These are phyloP conservation scores for Cucurbita argyrosperma DNA, from an alignment of 306 rosid genomes.

Conservation along the genomic window DNA sequence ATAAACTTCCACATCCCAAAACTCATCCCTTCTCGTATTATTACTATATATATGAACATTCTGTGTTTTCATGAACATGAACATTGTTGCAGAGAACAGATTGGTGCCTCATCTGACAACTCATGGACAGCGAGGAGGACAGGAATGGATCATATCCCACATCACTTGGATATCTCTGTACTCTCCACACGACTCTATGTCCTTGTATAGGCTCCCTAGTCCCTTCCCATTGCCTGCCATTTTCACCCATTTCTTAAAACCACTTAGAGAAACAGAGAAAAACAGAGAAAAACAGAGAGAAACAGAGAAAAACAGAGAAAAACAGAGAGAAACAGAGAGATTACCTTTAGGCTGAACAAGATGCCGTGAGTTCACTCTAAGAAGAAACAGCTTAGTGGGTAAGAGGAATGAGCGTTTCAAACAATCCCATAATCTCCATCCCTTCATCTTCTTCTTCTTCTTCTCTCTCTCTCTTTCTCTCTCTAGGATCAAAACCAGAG, in stretches of 20 bases:
- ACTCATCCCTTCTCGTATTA: background rate
- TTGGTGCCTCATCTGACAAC: background rate
- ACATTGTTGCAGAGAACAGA: background rate
- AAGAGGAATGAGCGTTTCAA: conserved; percentile 30
- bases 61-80: background rate
- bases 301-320: background rate
- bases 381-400: conserved; percentile 8
- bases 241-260: background rate
- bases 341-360: conserved; percentile 39
- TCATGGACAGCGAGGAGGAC: conserved; percentile 22
- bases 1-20: background rate
- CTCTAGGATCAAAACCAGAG: background rate
- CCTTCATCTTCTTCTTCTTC: conserved; percentile 33
- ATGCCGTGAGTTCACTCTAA: conserved; percentile 26
- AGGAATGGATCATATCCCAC: conserved; percentile 86
- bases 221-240: conserved; percentile 17
- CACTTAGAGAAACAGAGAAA: background rate
- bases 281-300: background rate
- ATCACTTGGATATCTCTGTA: conserved; percentile 68
- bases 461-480: background rate
- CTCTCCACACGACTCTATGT: conserved; percentile 66
- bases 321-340: too few species aligned
- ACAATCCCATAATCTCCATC: conserved; percentile 30
- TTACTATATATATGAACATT: background rate
- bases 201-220: conserved; percentile 45